Percentiles rank a stretch among this genome's conserved stretches.
Evolutionary conservation across 208 protist genomes (phyloP).

Genomic region (Kentomonas sorsogonicus): DNA sequence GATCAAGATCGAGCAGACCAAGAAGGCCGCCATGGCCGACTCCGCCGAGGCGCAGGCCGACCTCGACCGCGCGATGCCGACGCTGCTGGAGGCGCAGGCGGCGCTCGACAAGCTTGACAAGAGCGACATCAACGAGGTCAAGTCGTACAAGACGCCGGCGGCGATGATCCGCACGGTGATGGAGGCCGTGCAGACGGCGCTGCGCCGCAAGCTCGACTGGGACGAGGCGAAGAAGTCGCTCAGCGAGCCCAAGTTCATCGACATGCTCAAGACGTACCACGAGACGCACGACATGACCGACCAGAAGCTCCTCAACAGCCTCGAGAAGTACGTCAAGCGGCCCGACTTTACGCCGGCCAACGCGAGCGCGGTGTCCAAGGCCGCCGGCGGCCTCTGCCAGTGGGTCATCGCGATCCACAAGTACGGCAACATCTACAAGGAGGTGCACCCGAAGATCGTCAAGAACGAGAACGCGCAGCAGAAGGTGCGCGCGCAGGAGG

Average conservation of each 20-base stretch:
- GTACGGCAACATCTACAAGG: slow-evolving; percentile 95
- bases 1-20: slow-evolving; percentile 94
- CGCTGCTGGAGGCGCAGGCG: slow-evolving; percentile 92
- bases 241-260: slow-evolving; percentile 94
- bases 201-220: slow-evolving; percentile 92
- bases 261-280: slow-evolving; percentile 94
- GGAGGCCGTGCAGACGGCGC: slow-evolving; percentile 94
- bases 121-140: slow-evolving; percentile 97
- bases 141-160: slow-evolving; percentile 95
- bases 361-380: slow-evolving; percentile 92
- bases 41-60: slow-evolving; percentile 93
- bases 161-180: slow-evolving; percentile 94
- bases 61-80: slow-evolving; percentile 95
- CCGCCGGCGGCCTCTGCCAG: slow-evolving; percentile 93
- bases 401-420: slow-evolving; percentile 98
- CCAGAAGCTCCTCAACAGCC: slow-evolving; percentile 91
- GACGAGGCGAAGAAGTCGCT: slow-evolving; percentile 96
- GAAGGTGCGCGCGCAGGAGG: slow-evolving; percentile 92
- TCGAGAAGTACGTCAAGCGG: slow-evolving; percentile 93
- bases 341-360: slow-evolving; percentile 90
- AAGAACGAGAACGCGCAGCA: slow-evolving; percentile 93
- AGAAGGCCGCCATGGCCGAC: slow-evolving; percentile 82
- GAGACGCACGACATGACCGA: slow-evolving; percentile 96
- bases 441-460: slow-evolving; percentile 96
- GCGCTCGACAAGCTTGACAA: slow-evolving; percentile 96